Base-by-base conservation (phyloP, 257 asterid species). In the Hygrophila difformis region DNA sequence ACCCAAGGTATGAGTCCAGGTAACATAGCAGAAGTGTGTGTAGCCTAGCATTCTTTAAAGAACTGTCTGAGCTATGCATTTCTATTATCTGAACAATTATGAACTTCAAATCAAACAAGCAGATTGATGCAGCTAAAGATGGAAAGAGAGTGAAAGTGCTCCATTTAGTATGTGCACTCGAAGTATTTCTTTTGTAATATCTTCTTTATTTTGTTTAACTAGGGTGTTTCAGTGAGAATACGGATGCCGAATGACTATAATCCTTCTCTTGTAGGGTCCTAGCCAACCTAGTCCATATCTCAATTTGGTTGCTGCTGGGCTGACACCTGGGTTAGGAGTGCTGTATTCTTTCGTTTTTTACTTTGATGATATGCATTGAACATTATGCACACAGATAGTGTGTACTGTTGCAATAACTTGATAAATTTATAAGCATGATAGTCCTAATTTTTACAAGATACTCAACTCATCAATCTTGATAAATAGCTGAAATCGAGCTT, bases 231-330 rank as follows among this genome's bases (percentile, higher is more conserved):
- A 12, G 79, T 75, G 60, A 67, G 76, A 54, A 76, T 75, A 31
- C 63, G 76, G 60, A 71, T 78, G 42, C 78, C 83, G 17, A 75
- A 73, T 21, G 83, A 75, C 56, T 75, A 75, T 44, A 75, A 64
- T 52, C 76, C 76, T 48, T 64, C 83, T 24, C 60, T 64, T 53
- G 83, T 78, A 55, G 78, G 83, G 83, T 62, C 83, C 83, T 14
- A 75, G 78, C 49, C 83, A 71, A 64, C 83, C 83, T 15, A 69
- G 71, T 59, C 73, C 83, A 12, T 49, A 75, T 39, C 78, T 75
- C 19, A 75, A 75, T 62, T 52, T 75, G 51, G 78, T 71, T 51
- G 83, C 83, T 39, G 83, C 73, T 42, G 83, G 83, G 52, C 70
- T 75, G 29, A 62, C 76, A 58, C 68, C 73, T 53, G 78, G 83